Evolutionary conservation across 202 grass and related monocot species (phyloP).

Genomic region (Hordeum pubiflorum): DNA sequence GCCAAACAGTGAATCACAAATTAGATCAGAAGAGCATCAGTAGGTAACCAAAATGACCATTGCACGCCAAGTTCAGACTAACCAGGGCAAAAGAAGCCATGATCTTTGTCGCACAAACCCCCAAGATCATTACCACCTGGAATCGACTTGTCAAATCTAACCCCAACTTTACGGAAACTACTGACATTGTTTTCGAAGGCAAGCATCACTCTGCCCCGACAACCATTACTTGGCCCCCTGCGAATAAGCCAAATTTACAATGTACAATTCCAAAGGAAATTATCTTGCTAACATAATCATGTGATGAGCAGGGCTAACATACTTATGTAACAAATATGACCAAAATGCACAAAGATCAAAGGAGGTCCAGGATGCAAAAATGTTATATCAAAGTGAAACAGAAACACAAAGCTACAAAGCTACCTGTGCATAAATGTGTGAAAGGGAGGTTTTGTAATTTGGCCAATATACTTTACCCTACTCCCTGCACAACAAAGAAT

Average conservation of each 20-base stretch:
- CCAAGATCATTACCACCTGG: constrained; percentile 68
- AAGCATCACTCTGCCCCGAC: constrained; percentile 65
- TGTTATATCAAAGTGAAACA: not conserved
- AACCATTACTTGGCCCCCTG: constrained; percentile 54
- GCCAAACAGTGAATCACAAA: not conserved
- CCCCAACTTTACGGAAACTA: constrained; percentile 51
- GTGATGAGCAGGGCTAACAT: not conserved
- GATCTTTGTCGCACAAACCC: constrained; percentile 63
- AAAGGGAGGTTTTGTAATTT: not conserved
- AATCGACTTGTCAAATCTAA: constrained; percentile 63
- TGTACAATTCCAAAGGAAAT: not conserved
- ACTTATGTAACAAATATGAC: not conserved
- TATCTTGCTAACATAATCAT: not conserved
- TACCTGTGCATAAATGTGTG: constrained; percentile 27
- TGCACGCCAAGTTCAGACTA: constrained; percentile 2
- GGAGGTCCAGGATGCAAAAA: not conserved
- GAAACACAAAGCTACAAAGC: not conserved
- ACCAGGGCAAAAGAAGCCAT: constrained; percentile 70
- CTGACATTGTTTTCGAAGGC: constrained; percentile 47
- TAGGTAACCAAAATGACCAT: not conserved
- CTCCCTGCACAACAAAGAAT: constrained; percentile 37
- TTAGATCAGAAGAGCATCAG: not conserved
- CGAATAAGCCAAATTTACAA: constrained; percentile 22
- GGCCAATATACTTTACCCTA: constrained; percentile 50
- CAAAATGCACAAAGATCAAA: not conserved